phyloP scores from a whole-genome alignment of 2,329 filamentous ascomycete species.

The Pochonia chlamydosporia region DNA sequence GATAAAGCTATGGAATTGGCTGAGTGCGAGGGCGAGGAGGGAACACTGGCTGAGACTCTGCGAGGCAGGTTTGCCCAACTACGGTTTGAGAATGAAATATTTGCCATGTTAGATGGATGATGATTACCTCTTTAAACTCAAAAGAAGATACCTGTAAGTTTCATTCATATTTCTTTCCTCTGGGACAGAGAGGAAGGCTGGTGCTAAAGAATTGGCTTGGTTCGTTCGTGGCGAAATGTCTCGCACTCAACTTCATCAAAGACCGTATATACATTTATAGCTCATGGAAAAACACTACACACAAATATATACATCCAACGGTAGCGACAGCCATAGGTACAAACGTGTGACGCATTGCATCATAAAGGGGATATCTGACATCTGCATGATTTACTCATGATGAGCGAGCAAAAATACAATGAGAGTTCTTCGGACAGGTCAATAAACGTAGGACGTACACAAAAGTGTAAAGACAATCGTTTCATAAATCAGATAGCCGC shows the following conservation, averaged over 20 bases:
- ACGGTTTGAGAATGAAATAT: conserved; percentile 12
- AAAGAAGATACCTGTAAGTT: too few species aligned
- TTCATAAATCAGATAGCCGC: conserved; percentile 3
- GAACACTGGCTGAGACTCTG: conserved; percentile 37
- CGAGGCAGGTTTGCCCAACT: conserved; percentile 39
- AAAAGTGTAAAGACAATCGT: not conserved
- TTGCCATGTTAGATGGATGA: not conserved
- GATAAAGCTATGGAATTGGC: conserved; percentile 57
- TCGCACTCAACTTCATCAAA: too few species aligned
- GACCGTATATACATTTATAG: not conserved
- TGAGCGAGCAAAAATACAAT: not conserved
- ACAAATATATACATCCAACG: conserved; percentile 1
- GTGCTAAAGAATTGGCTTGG: too few species aligned
- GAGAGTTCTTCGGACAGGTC: conserved; percentile 1
- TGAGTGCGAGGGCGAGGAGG: conserved; percentile 49
- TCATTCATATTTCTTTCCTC: too few species aligned
- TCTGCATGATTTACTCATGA: not conserved
- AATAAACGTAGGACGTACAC: not conserved
- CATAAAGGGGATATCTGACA: not conserved
- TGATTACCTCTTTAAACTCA: not conserved
- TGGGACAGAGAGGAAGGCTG: too few species aligned
- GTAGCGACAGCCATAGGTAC: not conserved
- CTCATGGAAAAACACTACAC: not conserved
- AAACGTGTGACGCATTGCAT: not conserved
- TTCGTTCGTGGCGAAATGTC: too few species aligned